Conservation (phyloP, 805 yeast species). For the Isabelozyma gotoi region DNA sequence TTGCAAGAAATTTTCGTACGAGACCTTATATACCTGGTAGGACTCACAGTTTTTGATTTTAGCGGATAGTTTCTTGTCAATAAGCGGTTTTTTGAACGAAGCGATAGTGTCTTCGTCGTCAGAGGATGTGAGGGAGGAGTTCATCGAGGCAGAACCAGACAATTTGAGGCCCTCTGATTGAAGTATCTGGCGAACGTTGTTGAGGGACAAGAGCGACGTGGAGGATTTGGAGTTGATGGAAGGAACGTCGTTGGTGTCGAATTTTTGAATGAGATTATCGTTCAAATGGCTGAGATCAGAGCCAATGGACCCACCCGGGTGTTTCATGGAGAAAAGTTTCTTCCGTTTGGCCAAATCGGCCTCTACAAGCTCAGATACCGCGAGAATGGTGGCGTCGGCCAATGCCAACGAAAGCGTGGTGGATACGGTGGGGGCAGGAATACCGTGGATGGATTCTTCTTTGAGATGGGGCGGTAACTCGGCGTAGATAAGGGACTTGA, state of each 20-base stretch:
- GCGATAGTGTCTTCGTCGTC: slow-evolving; percentile 2
- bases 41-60: not conserved
- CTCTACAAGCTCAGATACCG: slow-evolving; percentile 67
- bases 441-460: slow-evolving; percentile 68
- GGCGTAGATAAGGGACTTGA: slow-evolving; percentile 56
- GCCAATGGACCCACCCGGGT: slow-evolving; percentile 94
- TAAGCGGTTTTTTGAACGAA: not conserved
- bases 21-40: not conserved
- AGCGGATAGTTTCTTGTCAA: not conserved
- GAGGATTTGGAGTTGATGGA: not conserved
- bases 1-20: not conserved
- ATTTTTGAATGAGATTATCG: slow-evolving; percentile 16
- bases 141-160: not conserved
- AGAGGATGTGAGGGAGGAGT: not conserved
- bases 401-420: slow-evolving; percentile 74
- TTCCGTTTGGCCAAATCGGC: slow-evolving; percentile 54
- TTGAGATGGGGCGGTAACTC: slow-evolving; percentile 56
- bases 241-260: not conserved
- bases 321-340: slow-evolving; percentile 63
- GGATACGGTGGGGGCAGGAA: slow-evolving; percentile 86
- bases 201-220: not conserved
- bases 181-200: not conserved
- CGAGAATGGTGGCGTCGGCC: slow-evolving; percentile 76
- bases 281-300: slow-evolving; percentile 38
- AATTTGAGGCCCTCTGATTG: not conserved